Conservation (phyloP, 371 early-diverging fungal species). For the Basidiobolus meristosporus region DNA sequence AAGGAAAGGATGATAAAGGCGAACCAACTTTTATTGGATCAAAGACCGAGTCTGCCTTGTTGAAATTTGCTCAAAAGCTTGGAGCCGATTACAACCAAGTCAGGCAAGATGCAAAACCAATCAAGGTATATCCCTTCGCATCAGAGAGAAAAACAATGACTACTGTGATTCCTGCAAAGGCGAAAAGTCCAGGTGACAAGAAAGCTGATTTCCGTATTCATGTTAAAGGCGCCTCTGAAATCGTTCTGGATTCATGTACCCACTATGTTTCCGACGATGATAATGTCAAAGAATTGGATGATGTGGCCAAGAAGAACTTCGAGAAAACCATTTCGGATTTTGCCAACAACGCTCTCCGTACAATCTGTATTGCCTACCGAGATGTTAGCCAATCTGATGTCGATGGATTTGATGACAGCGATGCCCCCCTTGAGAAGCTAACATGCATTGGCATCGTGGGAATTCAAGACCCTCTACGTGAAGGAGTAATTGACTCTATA, state of each 20-base stretch:
- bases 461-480: conserved; percentile 56
- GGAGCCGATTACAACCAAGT: conserved; percentile 21
- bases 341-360: conserved; percentile 53
- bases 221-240: conserved; percentile 73
- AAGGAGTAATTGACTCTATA: conserved; percentile 45
- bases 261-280: conserved; percentile 34
- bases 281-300: conserved; percentile 20
- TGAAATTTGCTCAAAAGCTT: conserved; percentile 31
- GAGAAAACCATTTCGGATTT: conserved; percentile 40
- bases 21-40: conserved; percentile 43
- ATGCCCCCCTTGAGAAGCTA: conserved; percentile 21
- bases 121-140: conserved; percentile 52
- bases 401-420: conserved; percentile 28
- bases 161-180: too few relatives aligned
- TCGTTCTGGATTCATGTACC: conserved; percentile 40
- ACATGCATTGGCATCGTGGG: conserved; percentile 40
- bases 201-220: too few relatives aligned
- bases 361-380: conserved; percentile 42
- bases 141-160: too few relatives aligned
- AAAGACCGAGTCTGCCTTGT: conserved; percentile 71
- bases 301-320: conserved; percentile 17
- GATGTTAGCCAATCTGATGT: conserved; percentile 20
- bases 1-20: conserved; percentile 27
- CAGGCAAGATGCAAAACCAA: conserved; percentile 21
- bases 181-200: too few relatives aligned